Conservation (phyloP, 2,329 filamentous ascomycete genomes). For the Phoma sp. region DNA sequence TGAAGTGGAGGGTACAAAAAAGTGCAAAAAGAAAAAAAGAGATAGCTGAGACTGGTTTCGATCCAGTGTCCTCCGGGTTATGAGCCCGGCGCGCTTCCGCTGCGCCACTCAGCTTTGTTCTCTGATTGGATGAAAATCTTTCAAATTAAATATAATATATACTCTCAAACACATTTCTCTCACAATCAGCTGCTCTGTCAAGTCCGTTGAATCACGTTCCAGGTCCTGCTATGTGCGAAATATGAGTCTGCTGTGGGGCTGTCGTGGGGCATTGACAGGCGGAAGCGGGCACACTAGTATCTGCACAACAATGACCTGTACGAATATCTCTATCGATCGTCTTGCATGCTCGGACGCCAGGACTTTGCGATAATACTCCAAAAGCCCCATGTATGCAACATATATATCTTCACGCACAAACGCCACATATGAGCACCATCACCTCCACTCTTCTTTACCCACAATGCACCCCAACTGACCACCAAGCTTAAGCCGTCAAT, state of each 20-base stretch:
- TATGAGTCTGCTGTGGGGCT: not conserved
- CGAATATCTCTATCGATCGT: too few relatives aligned
- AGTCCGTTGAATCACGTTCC: too few relatives aligned
- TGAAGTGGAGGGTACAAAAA: not conserved
- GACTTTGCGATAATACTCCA: too few relatives aligned
- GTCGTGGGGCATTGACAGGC: not conserved
- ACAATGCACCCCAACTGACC: too few relatives aligned
- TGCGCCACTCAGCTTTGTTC: constrained; percentile 37
- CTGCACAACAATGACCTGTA: not conserved
- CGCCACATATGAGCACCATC: too few relatives aligned
- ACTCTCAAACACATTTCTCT: too few relatives aligned
- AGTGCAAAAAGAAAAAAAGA: constrained; percentile 10
- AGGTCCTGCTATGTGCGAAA: too few relatives aligned
- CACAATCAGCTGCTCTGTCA: too few relatives aligned
- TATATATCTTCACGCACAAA: too few relatives aligned
- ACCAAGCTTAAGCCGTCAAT: constrained; percentile 64
- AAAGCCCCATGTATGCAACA: too few relatives aligned
- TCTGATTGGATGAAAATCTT: constrained; percentile 10
- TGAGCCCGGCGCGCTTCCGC: constrained; percentile 43
- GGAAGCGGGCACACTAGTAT: not conserved
- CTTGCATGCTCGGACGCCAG: too few relatives aligned
- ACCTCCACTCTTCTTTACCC: too few relatives aligned
- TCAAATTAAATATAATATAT: not conserved
- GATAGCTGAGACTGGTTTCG: constrained; percentile 39
- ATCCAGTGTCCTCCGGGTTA: constrained; percentile 42